Base-by-base conservation (phyloP, 1,284 basidiomycete genomes). In the Gomphus bonarii region DNA sequence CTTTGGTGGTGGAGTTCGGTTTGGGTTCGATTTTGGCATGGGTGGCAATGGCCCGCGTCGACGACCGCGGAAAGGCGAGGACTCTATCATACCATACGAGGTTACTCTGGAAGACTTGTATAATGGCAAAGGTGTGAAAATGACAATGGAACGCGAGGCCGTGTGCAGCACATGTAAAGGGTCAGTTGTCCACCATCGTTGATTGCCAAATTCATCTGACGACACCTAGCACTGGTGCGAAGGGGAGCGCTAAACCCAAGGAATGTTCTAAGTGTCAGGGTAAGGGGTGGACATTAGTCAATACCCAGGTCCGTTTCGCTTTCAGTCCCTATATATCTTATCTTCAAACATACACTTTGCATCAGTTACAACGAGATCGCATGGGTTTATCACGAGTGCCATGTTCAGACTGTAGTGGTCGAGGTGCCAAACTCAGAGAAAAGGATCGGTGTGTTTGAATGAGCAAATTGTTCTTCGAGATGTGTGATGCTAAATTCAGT, bases 91-190 rank as follows among this genome's bases (percentile, higher is more conserved):
- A 61, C 80, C 84, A 2, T 90, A 95, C 67, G 78, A 88, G 18
- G 91, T 97, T 58, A 86, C 88, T 3, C 77, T 99, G 36, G 93
- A 97, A 68, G 95, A 98, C 68, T 75, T 95, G 30, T 98, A 93
- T 72, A 89, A 87, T 60, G 95, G 95, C 35, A 95, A 94, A 70
- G 81, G 80, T 14, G 86, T 95, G 50, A 88, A 87, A 66, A 85
- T 98, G 75, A 89, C 85, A 64, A 82, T 97, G 73, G 90, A 95
- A 70, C 86, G 91, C 65, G 85, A 94, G 67, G 73, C 87, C 12
- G 73, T 90, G 6, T 98, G 95, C 70, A 75, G 75, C 22, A 70
- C 73, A 6, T 99, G 95, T 69, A 82, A 85, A 68, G 95, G 94
- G 81, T 89, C 64, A 56, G 81, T 71, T n/a, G 20, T 35, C 36